Conservation (phyloP, 2,329 filamentous ascomycete genomes). For the Neonectria punicea region DNA sequence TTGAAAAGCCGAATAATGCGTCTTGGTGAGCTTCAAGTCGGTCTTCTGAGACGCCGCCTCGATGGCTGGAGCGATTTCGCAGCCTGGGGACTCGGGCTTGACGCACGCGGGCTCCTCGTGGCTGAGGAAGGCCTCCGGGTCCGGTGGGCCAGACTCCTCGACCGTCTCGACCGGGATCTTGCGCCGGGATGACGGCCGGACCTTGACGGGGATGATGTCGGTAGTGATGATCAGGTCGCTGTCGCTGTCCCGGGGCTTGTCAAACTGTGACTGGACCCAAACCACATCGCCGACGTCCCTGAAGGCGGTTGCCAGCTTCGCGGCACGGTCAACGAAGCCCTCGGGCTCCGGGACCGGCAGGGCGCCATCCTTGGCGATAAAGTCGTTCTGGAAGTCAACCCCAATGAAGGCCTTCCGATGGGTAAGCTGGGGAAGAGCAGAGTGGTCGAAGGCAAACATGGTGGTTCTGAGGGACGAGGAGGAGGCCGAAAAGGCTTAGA, state of each 20-base stretch:
- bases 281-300: slow-evolving; percentile 78
- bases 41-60: slow-evolving; percentile 55
- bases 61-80: slow-evolving; percentile 57
- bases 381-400: slow-evolving; percentile 92
- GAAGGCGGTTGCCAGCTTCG: slow-evolving; percentile 76
- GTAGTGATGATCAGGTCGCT: slow-evolving; percentile 62
- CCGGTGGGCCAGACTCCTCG: slow-evolving; percentile 30
- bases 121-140: slow-evolving; percentile 60
- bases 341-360: slow-evolving; percentile 72
- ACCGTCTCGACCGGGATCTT: slow-evolving; percentile 24
- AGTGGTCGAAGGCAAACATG: slow-evolving; percentile 68
- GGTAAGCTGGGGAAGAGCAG: slow-evolving; percentile 64
- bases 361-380: slow-evolving; percentile 74
- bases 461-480: slow-evolving; percentile 13
- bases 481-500: background rate
- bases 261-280: slow-evolving; percentile 85
- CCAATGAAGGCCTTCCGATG: slow-evolving; percentile 79
- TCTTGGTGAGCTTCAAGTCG: slow-evolving; percentile 71
- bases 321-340: slow-evolving; percentile 74
- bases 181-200: slow-evolving; percentile 26
- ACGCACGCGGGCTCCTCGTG: slow-evolving; percentile 55
- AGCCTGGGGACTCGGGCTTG: slow-evolving; percentile 56
- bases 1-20: slow-evolving; percentile 88
- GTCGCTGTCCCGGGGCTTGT: slow-evolving; percentile 66
- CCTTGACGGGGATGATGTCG: slow-evolving; percentile 44